These are phyloP conservation scores for Agarophyton chilense DNA, from an alignment of 23 red algal genomes.

Conservation along the genomic window DNA sequence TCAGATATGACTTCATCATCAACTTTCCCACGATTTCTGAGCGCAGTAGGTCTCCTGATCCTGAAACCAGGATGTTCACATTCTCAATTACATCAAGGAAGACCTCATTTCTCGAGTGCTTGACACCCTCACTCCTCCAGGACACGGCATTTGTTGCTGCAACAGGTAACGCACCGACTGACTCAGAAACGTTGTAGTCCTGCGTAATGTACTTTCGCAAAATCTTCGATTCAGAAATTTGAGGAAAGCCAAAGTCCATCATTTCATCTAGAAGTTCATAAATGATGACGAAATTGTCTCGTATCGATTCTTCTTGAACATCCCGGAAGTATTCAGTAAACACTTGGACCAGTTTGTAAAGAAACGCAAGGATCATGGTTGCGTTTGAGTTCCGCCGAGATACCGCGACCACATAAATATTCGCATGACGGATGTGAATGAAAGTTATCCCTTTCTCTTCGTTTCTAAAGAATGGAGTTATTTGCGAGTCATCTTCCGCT, in stretches of 20 bases:
- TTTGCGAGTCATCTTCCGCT: slow-evolving; percentile 72
- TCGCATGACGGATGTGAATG: slow-evolving; percentile 78
- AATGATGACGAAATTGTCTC: slow-evolving; percentile 98
- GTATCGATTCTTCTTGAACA: slow-evolving; percentile 96
- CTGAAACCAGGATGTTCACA: slow-evolving; percentile 90
- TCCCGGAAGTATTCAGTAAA: slow-evolving; percentile 87
- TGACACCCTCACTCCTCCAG: slow-evolving; percentile 96
- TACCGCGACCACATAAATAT: slow-evolving; percentile 92
- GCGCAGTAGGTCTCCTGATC: slow-evolving; percentile 80
- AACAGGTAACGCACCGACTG: slow-evolving; percentile 43
- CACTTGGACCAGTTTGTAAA: slow-evolving; percentile 87
- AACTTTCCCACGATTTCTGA: slow-evolving; percentile 90
- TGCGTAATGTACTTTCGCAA: slow-evolving; percentile 92
- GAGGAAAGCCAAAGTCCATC: slow-evolving; percentile 99
- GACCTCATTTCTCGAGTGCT: slow-evolving; percentile 94
- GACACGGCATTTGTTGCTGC: slow-evolving; percentile 93
- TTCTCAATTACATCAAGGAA: slow-evolving; percentile 99
- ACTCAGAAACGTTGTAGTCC: slow-evolving; percentile 75
- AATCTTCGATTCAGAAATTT: slow-evolving; percentile 90
- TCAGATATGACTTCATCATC: slow-evolving; percentile 95
- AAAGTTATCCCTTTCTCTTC: slow-evolving; percentile 80
- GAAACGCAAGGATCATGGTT: slow-evolving; percentile 85
- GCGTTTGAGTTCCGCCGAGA: slow-evolving; percentile 75
- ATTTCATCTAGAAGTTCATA: slow-evolving; percentile 99
- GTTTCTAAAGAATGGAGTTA: slow-evolving; percentile 67